Evolutionary conservation across 305 asterid species (phyloP).

Genomic region (Ilex paraguariensis): DNA sequence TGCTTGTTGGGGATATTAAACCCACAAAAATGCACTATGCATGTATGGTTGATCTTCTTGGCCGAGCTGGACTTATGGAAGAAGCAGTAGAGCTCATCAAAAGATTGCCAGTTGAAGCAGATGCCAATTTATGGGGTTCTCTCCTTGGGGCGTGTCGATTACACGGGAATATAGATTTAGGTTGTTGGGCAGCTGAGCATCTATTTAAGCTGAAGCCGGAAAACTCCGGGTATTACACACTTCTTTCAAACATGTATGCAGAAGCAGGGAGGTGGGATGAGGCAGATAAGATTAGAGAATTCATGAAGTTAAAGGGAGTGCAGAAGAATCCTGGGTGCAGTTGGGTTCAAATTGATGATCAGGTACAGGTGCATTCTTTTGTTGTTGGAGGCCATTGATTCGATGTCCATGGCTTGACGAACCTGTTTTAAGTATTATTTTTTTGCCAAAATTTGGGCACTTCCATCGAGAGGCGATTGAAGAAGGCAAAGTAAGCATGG

Average conservation of each 20-base stretch:
- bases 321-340: constrained; percentile 83
- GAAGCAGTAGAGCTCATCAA: constrained; percentile 53
- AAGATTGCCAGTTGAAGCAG: constrained; percentile 35
- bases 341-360: constrained; percentile 62
- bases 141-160: constrained; percentile 73
- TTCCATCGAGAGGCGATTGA: too few species aligned
- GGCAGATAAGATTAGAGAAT: constrained; percentile 62
- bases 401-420: not conserved
- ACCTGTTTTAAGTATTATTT: not conserved
- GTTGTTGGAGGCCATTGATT: constrained; percentile 36
- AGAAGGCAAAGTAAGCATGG: too few species aligned
- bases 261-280: constrained; percentile 84
- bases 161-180: constrained; percentile 64
- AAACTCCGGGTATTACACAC: constrained; percentile 64
- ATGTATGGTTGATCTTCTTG: constrained; percentile 88
- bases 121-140: constrained; percentile 68
- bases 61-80: constrained; percentile 70
- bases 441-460: too few species aligned
- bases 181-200: constrained; percentile 74
- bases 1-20: constrained; percentile 38
- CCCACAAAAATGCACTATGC: constrained; percentile 81
- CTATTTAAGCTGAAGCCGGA: constrained; percentile 54
- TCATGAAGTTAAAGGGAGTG: constrained; percentile 64
- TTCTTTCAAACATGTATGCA: constrained; percentile 69
- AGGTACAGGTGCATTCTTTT: constrained; percentile 33